Evolutionary conservation across 371 early-diverging fungal species (phyloP), one percentile per base, ranked within the genome.

Genomic region (Mortierella sp.): DNA sequence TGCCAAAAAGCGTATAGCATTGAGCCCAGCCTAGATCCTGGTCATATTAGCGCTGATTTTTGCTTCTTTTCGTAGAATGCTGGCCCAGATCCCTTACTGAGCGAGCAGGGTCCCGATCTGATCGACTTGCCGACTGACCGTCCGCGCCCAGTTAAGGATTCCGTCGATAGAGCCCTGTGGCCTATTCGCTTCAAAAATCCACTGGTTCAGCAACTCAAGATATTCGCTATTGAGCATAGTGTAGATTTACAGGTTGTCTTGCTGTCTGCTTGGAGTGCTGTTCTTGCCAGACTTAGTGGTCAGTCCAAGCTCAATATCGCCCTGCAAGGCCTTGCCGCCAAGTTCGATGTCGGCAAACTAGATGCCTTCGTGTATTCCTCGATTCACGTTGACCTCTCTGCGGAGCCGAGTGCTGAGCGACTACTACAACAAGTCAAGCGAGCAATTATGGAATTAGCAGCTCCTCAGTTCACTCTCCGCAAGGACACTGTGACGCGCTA

Each of bases 201-300:
- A 17, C 52, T 52, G 37, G 39, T 17, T 21, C 52, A 11, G 52
- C 23, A n/a, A 11, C 52, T 52, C 52, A 52, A 37, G 52, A 17
- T n/a, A 21, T n/a, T 52, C 7, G 37, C 37, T 21, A 19, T 34
- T 17, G 23, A 52, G 52, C 21, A 34, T 17, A 37, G 21, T 52
- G 52, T 52, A 2, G 21, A 37, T 14, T 15, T 52, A 52, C 32
- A 52, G 17, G 34, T 37, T 11, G 21, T 37, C 23, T 34, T 52
- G 32, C 52, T 52, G 37, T 31, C 52, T 34, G 52, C 52, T 30
- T 52, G 52, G 52, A 23, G 37, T n/a, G 52, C 24, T 23, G 19
- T 52, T 23, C 52, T 52, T 9, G 31, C 39, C 52, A 12, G 52
- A 31, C 52, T 52, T 37, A 34, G 37, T n/a, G 31, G 37, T 37